Evolutionary conservation across 306 rosid species (phyloP).

Genomic region (Castanospermum australe): DNA sequence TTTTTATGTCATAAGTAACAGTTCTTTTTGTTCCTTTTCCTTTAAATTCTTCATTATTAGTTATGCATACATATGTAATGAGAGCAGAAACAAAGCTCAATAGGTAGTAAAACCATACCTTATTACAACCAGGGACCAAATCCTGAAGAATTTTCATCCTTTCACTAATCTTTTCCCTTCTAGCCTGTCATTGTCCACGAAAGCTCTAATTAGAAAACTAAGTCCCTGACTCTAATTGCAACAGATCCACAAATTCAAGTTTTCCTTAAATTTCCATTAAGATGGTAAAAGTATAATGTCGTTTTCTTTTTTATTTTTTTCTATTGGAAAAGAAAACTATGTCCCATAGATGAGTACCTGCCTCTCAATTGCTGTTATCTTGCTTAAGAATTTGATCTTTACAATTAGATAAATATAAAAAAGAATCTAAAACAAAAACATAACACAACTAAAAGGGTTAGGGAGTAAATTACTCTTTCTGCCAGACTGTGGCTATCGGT

Average conservation of each 20-base stretch:
- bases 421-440: neutral
- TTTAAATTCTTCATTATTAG: neutral
- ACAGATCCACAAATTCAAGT: neutral
- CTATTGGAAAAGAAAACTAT: neutral
- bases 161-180: slow-evolving; percentile 93
- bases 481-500: slow-evolving; percentile 97
- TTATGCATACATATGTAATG: neutral
- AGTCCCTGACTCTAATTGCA: slow-evolving; percentile 20
- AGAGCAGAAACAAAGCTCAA: neutral
- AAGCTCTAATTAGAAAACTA: slow-evolving; percentile 32
- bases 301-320: neutral
- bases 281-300: neutral
- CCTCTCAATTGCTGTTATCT: neutral
- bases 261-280: slow-evolving; percentile 11
- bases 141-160: slow-evolving; percentile 95
- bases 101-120: slow-evolving; percentile 48
- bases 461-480: slow-evolving; percentile 63
- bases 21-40: neutral
- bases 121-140: slow-evolving; percentile 93
- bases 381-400: neutral
- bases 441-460: neutral
- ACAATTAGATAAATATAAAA: neutral
- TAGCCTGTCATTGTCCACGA: slow-evolving; percentile 54
- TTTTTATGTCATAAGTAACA: neutral
- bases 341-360: neutral